These are phyloP conservation scores for Mycena latifolia DNA, from an alignment of 768 basidiomycete species.

Conservation along the genomic window DNA sequence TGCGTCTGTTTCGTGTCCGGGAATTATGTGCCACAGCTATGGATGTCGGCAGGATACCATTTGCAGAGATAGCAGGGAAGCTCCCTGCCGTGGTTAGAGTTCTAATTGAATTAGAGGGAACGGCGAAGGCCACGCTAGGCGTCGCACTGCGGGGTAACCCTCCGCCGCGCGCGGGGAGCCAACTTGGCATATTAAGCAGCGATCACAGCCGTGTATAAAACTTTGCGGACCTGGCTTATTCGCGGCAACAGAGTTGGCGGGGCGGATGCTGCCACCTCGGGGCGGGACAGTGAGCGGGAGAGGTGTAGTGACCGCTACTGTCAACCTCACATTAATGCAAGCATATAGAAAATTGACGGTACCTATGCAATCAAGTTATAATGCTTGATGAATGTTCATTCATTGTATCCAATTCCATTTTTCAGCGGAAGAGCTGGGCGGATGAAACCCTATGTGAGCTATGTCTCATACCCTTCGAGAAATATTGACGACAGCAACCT, in stretches of 20 bases:
- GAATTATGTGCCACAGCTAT: conserved; percentile 6
- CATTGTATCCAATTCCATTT: no score
- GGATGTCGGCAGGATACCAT: neutral
- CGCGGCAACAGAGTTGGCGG: conserved; percentile 5
- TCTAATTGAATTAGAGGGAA: neutral
- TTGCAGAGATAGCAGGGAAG: neutral
- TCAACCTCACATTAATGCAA: no score
- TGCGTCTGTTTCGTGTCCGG: conserved; percentile 15
- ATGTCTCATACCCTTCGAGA: neutral
- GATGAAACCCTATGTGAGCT: neutral
- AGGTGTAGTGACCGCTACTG: neutral
- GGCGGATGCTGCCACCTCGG: conserved; percentile 7
- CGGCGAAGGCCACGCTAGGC: neutral
- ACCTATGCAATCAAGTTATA: no score
- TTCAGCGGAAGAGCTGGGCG: neutral
- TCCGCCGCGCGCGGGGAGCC: conserved; percentile 23
- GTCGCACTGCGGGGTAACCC: neutral
- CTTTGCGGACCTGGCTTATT: conserved; percentile 25
- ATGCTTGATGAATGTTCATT: no score
- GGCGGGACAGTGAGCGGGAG: neutral
- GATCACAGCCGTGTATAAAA: conserved; percentile 28
- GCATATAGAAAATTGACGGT: no score
- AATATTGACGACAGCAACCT: neutral
- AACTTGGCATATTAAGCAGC: conserved; percentile 26
- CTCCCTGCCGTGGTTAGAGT: neutral